Evolutionary conservation across 768 basidiomycete genomes (phyloP), one percentile per base, ranked within the genome.

Genomic region (Suillus alpinus): DNA sequence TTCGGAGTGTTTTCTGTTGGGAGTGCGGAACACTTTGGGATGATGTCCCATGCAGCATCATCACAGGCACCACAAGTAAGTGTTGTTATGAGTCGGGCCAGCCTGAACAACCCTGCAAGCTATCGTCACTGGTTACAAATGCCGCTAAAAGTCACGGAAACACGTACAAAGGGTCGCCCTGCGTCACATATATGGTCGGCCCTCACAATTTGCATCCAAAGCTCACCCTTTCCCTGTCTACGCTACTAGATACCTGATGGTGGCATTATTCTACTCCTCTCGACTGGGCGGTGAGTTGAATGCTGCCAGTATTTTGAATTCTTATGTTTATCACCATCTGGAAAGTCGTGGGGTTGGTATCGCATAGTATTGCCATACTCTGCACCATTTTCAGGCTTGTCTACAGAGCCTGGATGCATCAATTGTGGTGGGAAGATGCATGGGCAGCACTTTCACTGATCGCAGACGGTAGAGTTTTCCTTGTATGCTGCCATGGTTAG

Each of bases 401-500:
- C 4, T 68, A 68, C 56, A 66, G 69, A 32, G 62, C 62, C 62
- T 55, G 62, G 41, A 68, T 57, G 53, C 32, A 55, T 3, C 47
- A 52, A 18, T 71, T 71, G 20, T 70, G 73, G 68, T 73, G 71
- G 73, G 72, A 75, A 43, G 73, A 73, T 40, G 61, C 46, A 6
- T 70, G 63, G 65, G 69, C 66, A 2, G 52, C 57, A n/a, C 39
- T 70, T 1, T 71, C 69, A 6, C 63, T 73, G 16, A 34, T 14
- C 13, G 47, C 44, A n/a, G 71, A 73, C 6, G 53, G 53, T 55
- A 55, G 4, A 16, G 12, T 18, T 55, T 55, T 18, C 0, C 6
- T 29, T 39, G 23, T 26, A 12, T 5, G 23, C 8, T 55, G 5
- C 16, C 16, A 26, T 55, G 23, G 9, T 37, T 36, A 18, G 14